Conservation (phyloP, 108 stramenopile species). For the Cyclotella baltica region DNA sequence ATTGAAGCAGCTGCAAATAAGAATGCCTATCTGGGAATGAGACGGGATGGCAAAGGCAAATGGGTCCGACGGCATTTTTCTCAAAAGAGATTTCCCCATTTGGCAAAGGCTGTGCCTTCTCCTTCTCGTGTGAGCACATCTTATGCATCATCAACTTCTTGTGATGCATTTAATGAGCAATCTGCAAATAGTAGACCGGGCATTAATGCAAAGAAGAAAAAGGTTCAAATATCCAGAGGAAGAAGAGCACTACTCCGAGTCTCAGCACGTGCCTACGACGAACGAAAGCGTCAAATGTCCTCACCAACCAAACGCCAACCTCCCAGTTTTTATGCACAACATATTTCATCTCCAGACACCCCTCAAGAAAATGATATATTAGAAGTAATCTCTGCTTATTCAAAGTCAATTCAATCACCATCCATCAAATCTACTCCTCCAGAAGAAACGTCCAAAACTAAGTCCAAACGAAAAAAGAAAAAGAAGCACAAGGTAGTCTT, state of each 20-base stretch:
- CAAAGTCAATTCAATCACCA: not conserved
- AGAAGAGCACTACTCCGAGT: conserved; percentile 71
- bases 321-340: not conserved
- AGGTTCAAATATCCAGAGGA: conserved; percentile 53
- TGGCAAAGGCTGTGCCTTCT: conserved; percentile 24
- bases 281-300: conserved; percentile 44
- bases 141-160: not conserved
- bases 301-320: not conserved
- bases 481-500: conserved; percentile 44
- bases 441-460: not conserved
- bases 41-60: conserved; percentile 28
- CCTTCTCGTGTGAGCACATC: conserved; percentile 1
- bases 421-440: not conserved
- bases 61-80: conserved; percentile 40
- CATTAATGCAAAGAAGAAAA: not conserved
- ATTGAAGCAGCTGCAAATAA: not conserved
- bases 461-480: conserved; percentile 29
- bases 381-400: too few species aligned
- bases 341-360: conserved; percentile 3
- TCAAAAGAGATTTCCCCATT: conserved; percentile 39
- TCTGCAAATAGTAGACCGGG: not conserved
- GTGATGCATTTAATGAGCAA: conserved; percentile 18
- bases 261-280: conserved; percentile 55
- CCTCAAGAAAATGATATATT: too few species aligned
- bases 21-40: conserved; percentile 30